Base-by-base conservation (phyloP, 1,284 basidiomycete species). In the Pyrrhoderma noxium region DNA sequence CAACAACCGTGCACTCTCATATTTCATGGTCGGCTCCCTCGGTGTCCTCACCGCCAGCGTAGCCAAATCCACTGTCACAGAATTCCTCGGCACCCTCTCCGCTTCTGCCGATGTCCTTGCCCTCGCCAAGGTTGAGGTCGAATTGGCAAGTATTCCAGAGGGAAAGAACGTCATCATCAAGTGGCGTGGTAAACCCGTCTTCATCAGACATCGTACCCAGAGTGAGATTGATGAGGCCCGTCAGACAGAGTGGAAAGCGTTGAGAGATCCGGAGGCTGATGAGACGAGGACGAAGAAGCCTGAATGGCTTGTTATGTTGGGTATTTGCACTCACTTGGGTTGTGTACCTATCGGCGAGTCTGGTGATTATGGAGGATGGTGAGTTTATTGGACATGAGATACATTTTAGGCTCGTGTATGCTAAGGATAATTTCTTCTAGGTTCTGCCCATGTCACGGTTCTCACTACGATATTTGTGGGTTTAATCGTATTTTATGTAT, bases 131-230 rank as follows among this genome's bases (percentile, higher is more conserved):
- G 91, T 98, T 57, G 96, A 99, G 72, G 84, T 99, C 57, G 93
- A 95, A 53, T 84, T 99, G 62, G 73, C 73, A 54, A 76, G 74
- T 57, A 99, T 99, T 64, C 95, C 96, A 35, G 92, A 97, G 78
- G 96, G 96, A 71, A 94, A 95, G 82, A 93, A 93, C 67, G 89
- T 91, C 61, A 86, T 96, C 69, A 91, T 96, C 75, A 96, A 96
- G 75, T 99, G 96, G 96, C 90, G 95, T 67, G 96, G 95, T 68
- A 99, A 99, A 80, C 96, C 96, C 60, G 95, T 99, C 55, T 99
- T 99, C 76, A 92, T 99, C 68, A 85, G 96, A 61, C 95, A 99
- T 77, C 85, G 96, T 64, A 99, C 96, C 22, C 67, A 78, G 53
- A 79, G 77, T 52, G 96, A 99, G 77, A 93, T 99, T 62, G 82